Evolutionary conservation across 768 basidiomycete genomes (phyloP).

Genomic region (Cubamyces lactineus): DNA sequence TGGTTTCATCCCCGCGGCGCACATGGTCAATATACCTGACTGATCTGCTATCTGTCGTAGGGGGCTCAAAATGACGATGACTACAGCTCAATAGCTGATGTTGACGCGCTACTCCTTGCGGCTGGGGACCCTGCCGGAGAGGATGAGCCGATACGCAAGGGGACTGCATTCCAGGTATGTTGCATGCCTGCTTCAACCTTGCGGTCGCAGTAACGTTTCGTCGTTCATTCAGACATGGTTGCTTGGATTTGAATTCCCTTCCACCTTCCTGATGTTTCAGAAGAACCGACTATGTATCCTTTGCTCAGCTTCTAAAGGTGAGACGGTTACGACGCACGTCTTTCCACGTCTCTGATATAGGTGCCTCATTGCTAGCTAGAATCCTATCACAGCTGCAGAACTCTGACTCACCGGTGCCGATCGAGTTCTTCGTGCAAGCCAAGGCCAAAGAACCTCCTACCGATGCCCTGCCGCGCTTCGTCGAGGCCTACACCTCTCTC

Average conservation of each 20-base stretch:
- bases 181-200: neutral
- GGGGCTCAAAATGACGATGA: slow-evolving; percentile 71
- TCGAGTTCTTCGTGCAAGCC: slow-evolving; percentile 79
- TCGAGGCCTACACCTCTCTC: slow-evolving; percentile 60
- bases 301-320: slow-evolving; percentile 90
- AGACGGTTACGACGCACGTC: slow-evolving; percentile 18
- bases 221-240: slow-evolving; percentile 79
- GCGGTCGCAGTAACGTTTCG: slow-evolving; percentile 10
- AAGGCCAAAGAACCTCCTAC: slow-evolving; percentile 79
- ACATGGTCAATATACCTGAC: slow-evolving; percentile 4
- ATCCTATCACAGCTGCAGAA: slow-evolving; percentile 79
- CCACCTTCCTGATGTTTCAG: slow-evolving; percentile 84
- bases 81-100: slow-evolving; percentile 65
- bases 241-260: slow-evolving; percentile 96
- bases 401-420: slow-evolving; percentile 54
- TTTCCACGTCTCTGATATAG: slow-evolving; percentile 11
- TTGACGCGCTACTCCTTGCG: slow-evolving; percentile 69
- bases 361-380: slow-evolving; percentile 59
- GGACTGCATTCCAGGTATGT: slow-evolving; percentile 87
- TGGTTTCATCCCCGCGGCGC: neutral
- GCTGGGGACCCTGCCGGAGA: slow-evolving; percentile 83
- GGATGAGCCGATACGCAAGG: slow-evolving; percentile 90
- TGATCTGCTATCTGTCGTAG: slow-evolving; percentile 39
- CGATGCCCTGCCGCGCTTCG: slow-evolving; percentile 73
- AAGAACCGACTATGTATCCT: slow-evolving; percentile 77